Evolutionary conservation across 768 basidiomycete genomes (phyloP), one percentile per base, ranked within the genome.

Genomic region (Tulasnella sp.): DNA sequence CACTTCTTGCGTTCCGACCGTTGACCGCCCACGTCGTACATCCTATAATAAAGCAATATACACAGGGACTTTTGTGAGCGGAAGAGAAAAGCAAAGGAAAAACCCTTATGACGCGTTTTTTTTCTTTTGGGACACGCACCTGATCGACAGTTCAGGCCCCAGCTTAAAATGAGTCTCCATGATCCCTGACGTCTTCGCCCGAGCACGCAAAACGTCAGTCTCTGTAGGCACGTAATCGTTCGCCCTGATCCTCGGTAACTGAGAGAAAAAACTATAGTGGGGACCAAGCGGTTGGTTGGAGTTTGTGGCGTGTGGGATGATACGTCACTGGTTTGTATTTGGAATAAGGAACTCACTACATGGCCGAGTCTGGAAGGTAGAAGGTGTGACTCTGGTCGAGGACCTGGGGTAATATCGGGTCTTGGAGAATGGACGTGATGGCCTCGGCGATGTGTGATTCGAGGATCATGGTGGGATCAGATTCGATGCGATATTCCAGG

Each of bases 11-110:
- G 65, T 65, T 77, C 76, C 23, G 72, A 73, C 32, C 76, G 65
- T 51, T 77, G 76, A 4, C 76, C 76, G 27, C 76, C 76, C 26
- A 77, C 76, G 70, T 77, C 76, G 64, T 76, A 77, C 75, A 78
- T 77, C 67, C 71, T 71, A n/a, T n/a, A n/a, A n/a, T n/a, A n/a
- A n/a, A n/a, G n/a, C n/a, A n/a, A n/a, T n/a, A n/a, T n/a, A n/a
- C n/a, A n/a, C n/a, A n/a, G n/a, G n/a, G n/a, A n/a, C n/a, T n/a
- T n/a, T n/a, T n/a, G 42, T 23, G 5, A 24, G n/a, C 8, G 19
- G 63, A 27, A 30, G 56, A 26, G 13, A 42, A 23, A 7, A 30
- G 15, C 2, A 56, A 27, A 4, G 41, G 19, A 30, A 32, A 29
- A 55, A 24, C n/a, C n/a, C n/a, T n/a, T n/a, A n/a, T n/a, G n/a